These are phyloP conservation scores for Cordyceps cicadae DNA, from an alignment of 2,329 filamentous ascomycete genomes.

Conservation along the genomic window DNA sequence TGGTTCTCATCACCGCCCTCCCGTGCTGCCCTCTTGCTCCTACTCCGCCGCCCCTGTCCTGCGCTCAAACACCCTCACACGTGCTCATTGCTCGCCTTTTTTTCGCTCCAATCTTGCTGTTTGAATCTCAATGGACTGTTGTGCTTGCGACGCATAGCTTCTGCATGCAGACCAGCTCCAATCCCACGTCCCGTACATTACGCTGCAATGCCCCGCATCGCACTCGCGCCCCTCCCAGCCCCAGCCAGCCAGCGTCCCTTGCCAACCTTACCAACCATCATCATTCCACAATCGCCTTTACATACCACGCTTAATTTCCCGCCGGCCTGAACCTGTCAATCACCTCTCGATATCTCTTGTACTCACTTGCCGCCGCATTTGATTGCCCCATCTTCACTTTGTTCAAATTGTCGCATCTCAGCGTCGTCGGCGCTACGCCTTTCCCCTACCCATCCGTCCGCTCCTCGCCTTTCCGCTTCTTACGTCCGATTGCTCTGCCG, in stretches of 20 bases:
- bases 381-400: neutral
- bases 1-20: slow-evolving; percentile 8
- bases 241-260: slow-evolving; percentile 5
- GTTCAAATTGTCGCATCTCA: neutral
- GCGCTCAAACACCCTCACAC: neutral
- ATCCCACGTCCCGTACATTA: slow-evolving; percentile 9
- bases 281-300: slow-evolving; percentile 8
- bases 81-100: neutral
- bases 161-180: slow-evolving; percentile 7
- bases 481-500: neutral
- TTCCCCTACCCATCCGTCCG: neutral
- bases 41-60: neutral
- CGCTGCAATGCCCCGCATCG: slow-evolving; percentile 11
- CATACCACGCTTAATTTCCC: neutral
- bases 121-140: slow-evolving; percentile 2
- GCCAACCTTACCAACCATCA: slow-evolving; percentile 7
- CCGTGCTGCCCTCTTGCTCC: neutral
- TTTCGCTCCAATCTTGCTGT: neutral
- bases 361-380: neutral
- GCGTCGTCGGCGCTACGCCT: neutral
- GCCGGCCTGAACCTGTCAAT: neutral
- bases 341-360: neutral
- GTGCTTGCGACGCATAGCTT: slow-evolving; percentile 2
- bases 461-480: neutral
- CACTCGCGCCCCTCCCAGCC: slow-evolving; percentile 11